Conservation (phyloP, 805 yeast genomes). For the Wickerhamomyces ciferrii region DNA sequence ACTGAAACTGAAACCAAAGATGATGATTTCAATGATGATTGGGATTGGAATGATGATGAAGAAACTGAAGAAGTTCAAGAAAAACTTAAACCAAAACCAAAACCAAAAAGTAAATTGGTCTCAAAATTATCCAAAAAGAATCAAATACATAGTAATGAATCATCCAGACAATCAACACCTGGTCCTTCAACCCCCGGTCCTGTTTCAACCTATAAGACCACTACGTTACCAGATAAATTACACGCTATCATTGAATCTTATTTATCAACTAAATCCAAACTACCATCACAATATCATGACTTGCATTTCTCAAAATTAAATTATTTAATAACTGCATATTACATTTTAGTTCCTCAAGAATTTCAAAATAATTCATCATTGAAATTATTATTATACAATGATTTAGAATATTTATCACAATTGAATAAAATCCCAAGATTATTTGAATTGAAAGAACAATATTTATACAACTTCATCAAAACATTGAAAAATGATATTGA, state of each 20-base stretch:
- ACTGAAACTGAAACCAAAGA: neutral
- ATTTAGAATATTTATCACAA: conserved; percentile 7
- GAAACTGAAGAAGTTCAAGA: conserved; percentile 9
- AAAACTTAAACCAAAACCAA: neutral
- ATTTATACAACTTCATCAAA: conserved; percentile 8
- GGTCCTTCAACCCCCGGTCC: conserved; percentile 2
- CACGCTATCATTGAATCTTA: conserved; percentile 11
- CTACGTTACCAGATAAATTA: conserved; percentile 8
- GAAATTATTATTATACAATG: conserved; percentile 15
- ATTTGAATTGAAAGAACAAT: conserved; percentile 36
- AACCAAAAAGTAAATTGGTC: conserved; percentile 10
- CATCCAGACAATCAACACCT: conserved; percentile 10
- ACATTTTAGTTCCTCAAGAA: conserved; percentile 12
- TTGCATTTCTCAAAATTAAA: conserved; percentile 10
- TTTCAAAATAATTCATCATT: conserved; percentile 2
- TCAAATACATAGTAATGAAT: neutral
- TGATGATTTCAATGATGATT: conserved; percentile 9
- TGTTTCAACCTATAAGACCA: conserved; percentile 1
- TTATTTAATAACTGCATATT: conserved; percentile 11
- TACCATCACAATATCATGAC: conserved; percentile 8
- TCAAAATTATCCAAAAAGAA: conserved; percentile 13
- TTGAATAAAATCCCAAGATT: conserved; percentile 18
- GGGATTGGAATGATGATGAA: conserved; percentile 22
- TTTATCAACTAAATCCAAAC: conserved; percentile 4
- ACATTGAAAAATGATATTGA: conserved; percentile 7